These are phyloP conservation scores for Blastobotrys americana DNA, from an alignment of 805 yeast species.

Conservation along the genomic window DNA sequence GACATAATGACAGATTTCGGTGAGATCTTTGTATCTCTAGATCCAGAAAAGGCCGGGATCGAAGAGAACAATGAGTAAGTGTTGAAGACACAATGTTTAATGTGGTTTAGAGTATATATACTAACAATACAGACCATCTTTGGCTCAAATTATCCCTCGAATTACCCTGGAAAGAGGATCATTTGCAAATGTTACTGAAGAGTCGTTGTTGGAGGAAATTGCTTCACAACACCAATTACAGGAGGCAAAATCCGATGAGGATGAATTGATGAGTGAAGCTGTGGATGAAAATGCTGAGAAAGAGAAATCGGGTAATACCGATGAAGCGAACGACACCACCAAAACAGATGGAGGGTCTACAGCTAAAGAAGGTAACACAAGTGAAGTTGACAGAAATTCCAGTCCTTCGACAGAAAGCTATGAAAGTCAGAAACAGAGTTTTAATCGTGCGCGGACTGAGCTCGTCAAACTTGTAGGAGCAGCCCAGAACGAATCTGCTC, in stretches of 20 bases:
- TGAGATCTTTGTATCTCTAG: not conserved
- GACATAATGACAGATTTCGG: not conserved
- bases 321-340: conserved; percentile 17
- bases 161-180: conserved; percentile 55
- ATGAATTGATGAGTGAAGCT: not conserved
- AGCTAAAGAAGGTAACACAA: conserved; percentile 11
- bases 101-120: not conserved
- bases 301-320: conserved; percentile 8
- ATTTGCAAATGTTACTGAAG: conserved; percentile 54
- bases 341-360: conserved; percentile 2
- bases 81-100: not conserved
- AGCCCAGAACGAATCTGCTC: conserved; percentile 83
- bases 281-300: conserved; percentile 9
- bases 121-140: not conserved
- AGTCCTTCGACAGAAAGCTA: conserved; percentile 2
- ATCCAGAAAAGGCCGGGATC: not conserved
- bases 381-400: conserved; percentile 23
- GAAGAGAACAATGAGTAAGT: not conserved
- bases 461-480: conserved; percentile 30
- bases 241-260: conserved; percentile 5
- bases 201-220: conserved; percentile 42
- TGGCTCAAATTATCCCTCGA: conserved; percentile 43
- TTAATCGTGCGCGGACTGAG: conserved; percentile 23
- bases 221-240: conserved; percentile 11
- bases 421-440: conserved; percentile 11